Percentiles rank a stretch among this genome's conserved stretches.
Evolutionary conservation across 1,284 basidiomycete genomes (phyloP).

Genomic region (Amylostereum chailletii): DNA sequence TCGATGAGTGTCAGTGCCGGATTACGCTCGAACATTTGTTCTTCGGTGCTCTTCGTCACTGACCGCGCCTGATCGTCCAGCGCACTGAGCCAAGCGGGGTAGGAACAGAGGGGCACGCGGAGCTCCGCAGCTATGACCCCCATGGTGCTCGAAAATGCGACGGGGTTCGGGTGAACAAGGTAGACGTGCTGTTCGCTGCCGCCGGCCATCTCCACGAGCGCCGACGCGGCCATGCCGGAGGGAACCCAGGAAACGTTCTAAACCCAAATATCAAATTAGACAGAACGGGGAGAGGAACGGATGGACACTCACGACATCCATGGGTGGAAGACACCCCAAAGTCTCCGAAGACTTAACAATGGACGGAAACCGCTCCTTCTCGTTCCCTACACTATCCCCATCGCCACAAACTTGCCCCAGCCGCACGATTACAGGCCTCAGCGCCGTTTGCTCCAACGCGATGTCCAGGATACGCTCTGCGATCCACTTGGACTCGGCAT

Average conservation of each 20-base stretch:
- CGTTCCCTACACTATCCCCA: conserved; percentile 29
- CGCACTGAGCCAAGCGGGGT: conserved; percentile 12
- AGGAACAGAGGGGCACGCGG: conserved; percentile 14
- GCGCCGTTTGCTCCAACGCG: too few species aligned
- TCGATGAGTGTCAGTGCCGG: too few species aligned
- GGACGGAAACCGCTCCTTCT: conserved; percentile 35
- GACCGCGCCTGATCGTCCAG: too few species aligned
- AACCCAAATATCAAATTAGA: conserved; percentile 6
- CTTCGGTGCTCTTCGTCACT: too few species aligned
- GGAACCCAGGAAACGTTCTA: conserved; percentile 18
- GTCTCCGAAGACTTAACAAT: conserved; percentile 18
- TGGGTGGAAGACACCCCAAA: background rate
- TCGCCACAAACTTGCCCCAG: too few species aligned
- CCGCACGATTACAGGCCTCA: too few species aligned
- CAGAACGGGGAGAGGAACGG: conserved; percentile 3
- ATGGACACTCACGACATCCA: background rate
- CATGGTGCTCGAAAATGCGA: background rate
- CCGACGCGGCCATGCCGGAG: conserved; percentile 14
- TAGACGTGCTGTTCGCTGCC: conserved; percentile 15
- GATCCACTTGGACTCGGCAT: too few species aligned
- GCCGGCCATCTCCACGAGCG: conserved; percentile 16
- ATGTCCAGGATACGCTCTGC: too few species aligned
- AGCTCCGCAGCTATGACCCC: conserved; percentile 7
- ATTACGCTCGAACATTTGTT: too few species aligned
- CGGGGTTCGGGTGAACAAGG: conserved; percentile 20